Evolutionary conservation across 2,329 filamentous ascomycete genomes (phyloP).

Genomic region (Aureobasidium sp.): DNA sequence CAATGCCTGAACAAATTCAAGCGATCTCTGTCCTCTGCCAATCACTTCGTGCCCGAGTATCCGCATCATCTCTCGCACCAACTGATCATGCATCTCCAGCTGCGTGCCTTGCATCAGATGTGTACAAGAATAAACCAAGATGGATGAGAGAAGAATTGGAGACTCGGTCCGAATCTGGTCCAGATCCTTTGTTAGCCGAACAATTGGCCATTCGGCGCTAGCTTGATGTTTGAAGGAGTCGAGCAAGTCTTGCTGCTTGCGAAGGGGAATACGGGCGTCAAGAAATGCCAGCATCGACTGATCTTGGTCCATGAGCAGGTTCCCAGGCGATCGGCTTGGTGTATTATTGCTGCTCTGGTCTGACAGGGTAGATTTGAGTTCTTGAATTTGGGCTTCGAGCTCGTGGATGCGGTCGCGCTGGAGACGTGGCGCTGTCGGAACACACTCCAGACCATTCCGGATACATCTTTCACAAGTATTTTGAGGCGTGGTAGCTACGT

Average conservation of each 20-base stretch:
- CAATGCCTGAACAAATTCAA: slow-evolving; percentile 1
- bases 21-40: neutral
- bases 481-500: slow-evolving; percentile 19
- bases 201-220: neutral
- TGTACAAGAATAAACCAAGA: neutral
- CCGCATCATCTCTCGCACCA: neutral
- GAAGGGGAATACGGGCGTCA: neutral
- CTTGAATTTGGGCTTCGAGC: slow-evolving; percentile 25
- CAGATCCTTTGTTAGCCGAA: neutral
- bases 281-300: neutral
- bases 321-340: neutral
- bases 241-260: neutral
- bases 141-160: neutral
- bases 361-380: neutral
- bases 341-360: neutral
- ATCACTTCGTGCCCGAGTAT: slow-evolving; percentile 5
- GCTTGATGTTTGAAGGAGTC: neutral
- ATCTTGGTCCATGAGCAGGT: neutral
- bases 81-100: neutral
- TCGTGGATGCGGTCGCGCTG: slow-evolving; percentile 24
- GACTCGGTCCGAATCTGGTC: neutral
- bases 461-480: slow-evolving; percentile 24
- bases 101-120: neutral
- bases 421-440: slow-evolving; percentile 22
- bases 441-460: slow-evolving; percentile 25